Evolutionary conservation across 306 rosid genomes (phyloP).

Genomic region (Betula pendula): DNA sequence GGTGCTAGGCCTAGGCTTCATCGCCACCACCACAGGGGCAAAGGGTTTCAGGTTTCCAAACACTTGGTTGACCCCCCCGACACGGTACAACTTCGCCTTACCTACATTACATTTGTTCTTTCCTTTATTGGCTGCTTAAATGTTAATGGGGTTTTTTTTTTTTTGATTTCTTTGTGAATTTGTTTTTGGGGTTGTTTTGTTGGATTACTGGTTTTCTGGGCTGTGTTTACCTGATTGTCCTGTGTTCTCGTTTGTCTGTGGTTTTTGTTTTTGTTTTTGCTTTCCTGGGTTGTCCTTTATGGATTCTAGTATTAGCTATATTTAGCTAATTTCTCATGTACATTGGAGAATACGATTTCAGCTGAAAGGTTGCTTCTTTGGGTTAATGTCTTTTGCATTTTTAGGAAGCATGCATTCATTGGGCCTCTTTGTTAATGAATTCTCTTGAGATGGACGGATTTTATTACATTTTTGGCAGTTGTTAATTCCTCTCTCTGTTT

Average conservation of each 20-base stretch:
- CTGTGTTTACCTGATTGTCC: slow-evolving; percentile 8
- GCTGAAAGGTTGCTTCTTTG: slow-evolving; percentile 14
- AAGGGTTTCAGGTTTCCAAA: slow-evolving; percentile 25
- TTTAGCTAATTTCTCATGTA: background rate
- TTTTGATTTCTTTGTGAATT: background rate
- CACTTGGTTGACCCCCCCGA: slow-evolving; percentile 29
- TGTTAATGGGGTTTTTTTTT: background rate
- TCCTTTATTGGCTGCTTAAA: background rate
- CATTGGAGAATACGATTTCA: slow-evolving; percentile 17
- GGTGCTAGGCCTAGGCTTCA: slow-evolving; percentile 31
- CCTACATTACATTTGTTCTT: background rate
- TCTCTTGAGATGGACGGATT: background rate
- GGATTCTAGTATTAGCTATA: no score
- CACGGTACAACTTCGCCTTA: slow-evolving; percentile 42
- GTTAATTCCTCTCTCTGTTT: no score
- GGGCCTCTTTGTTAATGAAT: background rate
- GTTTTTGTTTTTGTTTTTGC: background rate
- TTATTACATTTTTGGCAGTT: background rate
- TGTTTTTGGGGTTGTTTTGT: background rate
- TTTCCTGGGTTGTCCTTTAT: no score
- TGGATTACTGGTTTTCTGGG: slow-evolving; percentile 20
- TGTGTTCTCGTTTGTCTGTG: background rate
- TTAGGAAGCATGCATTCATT: background rate
- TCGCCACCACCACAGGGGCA: slow-evolving; percentile 33
- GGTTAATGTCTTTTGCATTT: slow-evolving; percentile 19